Conservation (phyloP, 1,284 basidiomycete species). For the Microbotryum lychnidis-dioicae region DNA sequence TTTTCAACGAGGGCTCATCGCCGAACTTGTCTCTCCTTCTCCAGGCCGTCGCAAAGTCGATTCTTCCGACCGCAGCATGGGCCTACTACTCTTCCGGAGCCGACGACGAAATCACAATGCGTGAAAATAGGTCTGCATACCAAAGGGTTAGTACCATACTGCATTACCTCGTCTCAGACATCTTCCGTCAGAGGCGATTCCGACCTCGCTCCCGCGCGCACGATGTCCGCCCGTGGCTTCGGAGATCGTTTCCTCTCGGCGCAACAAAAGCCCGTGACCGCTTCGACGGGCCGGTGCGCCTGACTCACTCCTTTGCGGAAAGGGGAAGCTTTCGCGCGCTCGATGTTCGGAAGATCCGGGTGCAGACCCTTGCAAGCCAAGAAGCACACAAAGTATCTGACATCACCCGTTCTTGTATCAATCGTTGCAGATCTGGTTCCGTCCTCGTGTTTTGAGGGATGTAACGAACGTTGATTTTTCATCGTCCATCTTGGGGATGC, state of each 20-base stretch:
- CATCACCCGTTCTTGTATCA: too few relatives aligned
- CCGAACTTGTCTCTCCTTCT: not conserved
- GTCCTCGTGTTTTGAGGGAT: constrained; percentile 75
- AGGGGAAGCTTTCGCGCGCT: too few relatives aligned
- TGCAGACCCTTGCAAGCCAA: constrained; percentile 32
- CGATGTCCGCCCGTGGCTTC: too few relatives aligned
- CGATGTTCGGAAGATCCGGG: constrained; percentile 42
- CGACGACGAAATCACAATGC: constrained; percentile 41
- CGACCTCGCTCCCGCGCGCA: too few relatives aligned
- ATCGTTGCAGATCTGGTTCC: constrained; percentile 64
- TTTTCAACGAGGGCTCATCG: too few relatives aligned
- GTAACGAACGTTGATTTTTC: constrained; percentile 74
- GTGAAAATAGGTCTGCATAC: constrained; percentile 82
- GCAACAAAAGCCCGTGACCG: too few relatives aligned
- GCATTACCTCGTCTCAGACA: too few relatives aligned
- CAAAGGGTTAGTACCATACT: constrained; percentile 41
- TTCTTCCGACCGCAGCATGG: constrained; percentile 74
- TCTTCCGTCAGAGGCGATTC: too few relatives aligned
- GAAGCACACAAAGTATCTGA: not conserved
- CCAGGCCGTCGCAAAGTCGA: constrained; percentile 60
- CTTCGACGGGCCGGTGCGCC: too few relatives aligned
- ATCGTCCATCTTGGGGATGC: constrained; percentile 62
- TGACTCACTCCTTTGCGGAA: too few relatives aligned
- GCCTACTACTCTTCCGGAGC: constrained; percentile 62
- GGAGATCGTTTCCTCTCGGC: too few relatives aligned